These are phyloP conservation scores for Lathyrus oleraceus DNA, from an alignment of 306 rosid genomes.

Conservation along the genomic window DNA sequence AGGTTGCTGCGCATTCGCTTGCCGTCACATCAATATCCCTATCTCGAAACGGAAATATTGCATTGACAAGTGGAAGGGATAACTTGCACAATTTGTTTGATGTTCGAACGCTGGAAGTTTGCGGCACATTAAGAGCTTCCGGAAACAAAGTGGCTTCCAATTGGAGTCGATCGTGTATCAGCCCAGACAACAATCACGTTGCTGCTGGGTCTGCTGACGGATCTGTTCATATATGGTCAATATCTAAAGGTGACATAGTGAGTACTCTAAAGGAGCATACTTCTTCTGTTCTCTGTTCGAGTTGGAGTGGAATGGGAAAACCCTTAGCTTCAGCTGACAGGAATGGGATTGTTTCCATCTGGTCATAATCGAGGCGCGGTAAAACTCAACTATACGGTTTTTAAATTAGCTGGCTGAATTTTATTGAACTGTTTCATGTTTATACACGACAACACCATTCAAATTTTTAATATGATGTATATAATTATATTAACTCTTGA, in stretches of 20 bases:
- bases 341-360: conserved; percentile 79
- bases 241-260: conserved; percentile 69
- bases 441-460: conserved; percentile 33
- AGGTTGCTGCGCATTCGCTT: conserved; percentile 90
- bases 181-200: conserved; percentile 90
- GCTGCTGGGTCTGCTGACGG: conserved; percentile 97
- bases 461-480: conserved; percentile 17
- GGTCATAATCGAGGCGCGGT: conserved; percentile 49
- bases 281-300: conserved; percentile 80
- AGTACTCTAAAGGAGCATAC: conserved; percentile 80
- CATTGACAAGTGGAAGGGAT: conserved; percentile 95
- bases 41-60: conserved; percentile 75
- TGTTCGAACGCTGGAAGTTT: conserved; percentile 80
- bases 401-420: conserved; percentile 27
- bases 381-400: conserved; percentile 27
- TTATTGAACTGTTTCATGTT: conserved; percentile 16
- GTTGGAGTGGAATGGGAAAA: conserved; percentile 86
- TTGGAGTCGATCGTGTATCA: conserved; percentile 96
- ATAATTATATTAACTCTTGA: conserved; percentile 27
- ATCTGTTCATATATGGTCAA: conserved; percentile 81
- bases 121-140: conserved; percentile 69
- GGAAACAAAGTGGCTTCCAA: conserved; percentile 90
- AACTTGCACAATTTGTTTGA: conserved; percentile 87
- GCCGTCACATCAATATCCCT: conserved; percentile 82
- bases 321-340: conserved; percentile 92